phyloP scores from a whole-genome alignment of 1,284 basidiomycete genomes.

The Flammula alnicola region DNA sequence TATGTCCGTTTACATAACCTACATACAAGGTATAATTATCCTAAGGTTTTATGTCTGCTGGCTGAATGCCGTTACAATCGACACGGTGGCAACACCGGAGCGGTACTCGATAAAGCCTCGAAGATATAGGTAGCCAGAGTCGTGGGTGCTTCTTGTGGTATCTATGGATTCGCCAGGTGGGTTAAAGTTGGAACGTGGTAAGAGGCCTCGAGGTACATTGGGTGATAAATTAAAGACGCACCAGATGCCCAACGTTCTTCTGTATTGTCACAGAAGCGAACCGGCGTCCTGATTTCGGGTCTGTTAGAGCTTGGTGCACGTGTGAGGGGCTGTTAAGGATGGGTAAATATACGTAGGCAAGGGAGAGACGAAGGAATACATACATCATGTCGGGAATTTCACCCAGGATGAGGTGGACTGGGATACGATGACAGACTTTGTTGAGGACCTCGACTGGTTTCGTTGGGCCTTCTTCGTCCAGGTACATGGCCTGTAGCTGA shows the following conservation, averaged over 20 bases:
- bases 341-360: too few species aligned
- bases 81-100: neutral
- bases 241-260: slow-evolving; percentile 52
- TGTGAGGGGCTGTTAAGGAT: too few species aligned
- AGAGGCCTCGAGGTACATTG: too few species aligned
- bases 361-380: too few species aligned
- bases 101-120: slow-evolving; percentile 5
- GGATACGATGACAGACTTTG: slow-evolving; percentile 40
- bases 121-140: slow-evolving; percentile 15
- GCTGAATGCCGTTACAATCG: too few species aligned
- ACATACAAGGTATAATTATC: too few species aligned
- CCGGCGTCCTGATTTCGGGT: slow-evolving; percentile 45
- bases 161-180: slow-evolving; percentile 17
- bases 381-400: slow-evolving; percentile 53
- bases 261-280: slow-evolving; percentile 47
- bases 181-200: too few species aligned
- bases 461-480: slow-evolving; percentile 52
- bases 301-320: slow-evolving; percentile 51
- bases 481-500: slow-evolving; percentile 56
- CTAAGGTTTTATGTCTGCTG: too few species aligned
- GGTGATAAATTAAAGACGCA: too few species aligned
- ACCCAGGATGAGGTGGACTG: slow-evolving; percentile 57
- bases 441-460: slow-evolving; percentile 51
- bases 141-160: slow-evolving; percentile 31
- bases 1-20: too few species aligned